Evolutionary conservation across 768 basidiomycete genomes (phyloP).

Genomic region (Scleroderma bovista): DNA sequence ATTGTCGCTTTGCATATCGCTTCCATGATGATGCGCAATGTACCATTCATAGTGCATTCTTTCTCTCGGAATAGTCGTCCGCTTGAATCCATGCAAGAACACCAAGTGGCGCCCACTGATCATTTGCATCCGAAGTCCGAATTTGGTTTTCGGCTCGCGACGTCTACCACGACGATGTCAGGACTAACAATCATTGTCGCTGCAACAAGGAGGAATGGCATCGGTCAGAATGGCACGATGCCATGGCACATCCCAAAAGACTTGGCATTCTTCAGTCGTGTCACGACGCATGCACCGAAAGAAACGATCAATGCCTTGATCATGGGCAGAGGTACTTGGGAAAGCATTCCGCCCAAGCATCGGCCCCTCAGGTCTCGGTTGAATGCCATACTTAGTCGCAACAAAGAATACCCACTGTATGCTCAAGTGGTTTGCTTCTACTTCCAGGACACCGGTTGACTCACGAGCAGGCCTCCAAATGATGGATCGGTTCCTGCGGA

Average conservation of each 20-base stretch:
- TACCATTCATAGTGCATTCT: neutral
- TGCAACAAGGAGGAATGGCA: constrained; percentile 82
- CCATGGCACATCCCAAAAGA: constrained; percentile 90
- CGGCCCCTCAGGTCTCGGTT: constrained; percentile 69
- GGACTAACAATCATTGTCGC: constrained; percentile 90
- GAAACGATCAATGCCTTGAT: constrained; percentile 67
- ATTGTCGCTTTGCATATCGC: neutral
- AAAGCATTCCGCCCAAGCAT: constrained; percentile 84
- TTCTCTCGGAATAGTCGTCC: too few relatives aligned
- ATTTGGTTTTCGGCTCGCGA: too few relatives aligned
- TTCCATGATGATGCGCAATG: neutral
- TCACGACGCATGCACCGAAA: constrained; percentile 57
- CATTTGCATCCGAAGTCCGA: too few relatives aligned
- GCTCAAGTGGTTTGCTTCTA: constrained; percentile 18
- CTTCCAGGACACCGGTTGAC: neutral
- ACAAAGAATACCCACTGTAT: constrained; percentile 56
- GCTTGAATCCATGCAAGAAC: too few relatives aligned
- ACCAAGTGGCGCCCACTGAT: too few relatives aligned
- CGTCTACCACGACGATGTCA: constrained; percentile 41
- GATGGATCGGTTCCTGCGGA: constrained; percentile 15
- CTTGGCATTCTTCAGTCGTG: constrained; percentile 87
- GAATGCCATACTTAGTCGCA: constrained; percentile 75
- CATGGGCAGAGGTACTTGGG: constrained; percentile 98
- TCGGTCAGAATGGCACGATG: constrained; percentile 68
- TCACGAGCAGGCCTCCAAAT: constrained; percentile 9